Evolutionary conservation across 2,329 filamentous ascomycete genomes (phyloP).

Genomic region (Ambrosiella beaveri): DNA sequence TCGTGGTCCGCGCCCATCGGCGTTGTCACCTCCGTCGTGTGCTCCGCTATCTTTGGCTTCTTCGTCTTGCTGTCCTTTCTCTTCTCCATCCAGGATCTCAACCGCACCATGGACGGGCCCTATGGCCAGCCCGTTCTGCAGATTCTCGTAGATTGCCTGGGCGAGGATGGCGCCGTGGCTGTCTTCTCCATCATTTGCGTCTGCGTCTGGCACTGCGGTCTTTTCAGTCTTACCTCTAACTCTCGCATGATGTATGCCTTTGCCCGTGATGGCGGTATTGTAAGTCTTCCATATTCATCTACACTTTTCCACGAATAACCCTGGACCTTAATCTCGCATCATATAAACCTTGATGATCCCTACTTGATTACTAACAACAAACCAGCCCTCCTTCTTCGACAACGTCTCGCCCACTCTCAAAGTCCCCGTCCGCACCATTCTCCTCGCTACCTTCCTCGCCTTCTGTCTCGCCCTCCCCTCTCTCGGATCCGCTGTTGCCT

Average conservation of each 20-base stretch:
- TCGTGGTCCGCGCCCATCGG: conserved; percentile 40
- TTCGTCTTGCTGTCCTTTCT: conserved; percentile 39
- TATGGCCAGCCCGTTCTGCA: conserved; percentile 39
- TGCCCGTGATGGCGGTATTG: conserved; percentile 35
- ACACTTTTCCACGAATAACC: neutral
- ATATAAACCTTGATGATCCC: neutral
- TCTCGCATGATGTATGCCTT: conserved; percentile 44
- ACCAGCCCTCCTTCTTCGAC: conserved; percentile 32
- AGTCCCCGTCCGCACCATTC: conserved; percentile 34
- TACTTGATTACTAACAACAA: neutral
- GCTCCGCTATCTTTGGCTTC: conserved; percentile 39
- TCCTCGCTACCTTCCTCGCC: conserved; percentile 35
- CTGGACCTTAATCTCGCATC: neutral
- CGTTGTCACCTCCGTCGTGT: conserved; percentile 37
- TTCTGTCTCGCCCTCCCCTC: conserved; percentile 39
- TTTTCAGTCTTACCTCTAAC: conserved; percentile 40
- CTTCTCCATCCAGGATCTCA: conserved; percentile 42
- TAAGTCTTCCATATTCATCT: conserved; percentile 15
- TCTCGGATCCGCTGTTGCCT: conserved; percentile 36
- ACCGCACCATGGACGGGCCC: conserved; percentile 25
- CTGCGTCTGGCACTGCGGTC: conserved; percentile 43
- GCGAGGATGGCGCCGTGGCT: conserved; percentile 35
- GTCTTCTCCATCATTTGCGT: conserved; percentile 38
- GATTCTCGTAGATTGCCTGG: conserved; percentile 40
- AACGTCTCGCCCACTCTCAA: conserved; percentile 32